Conservation (phyloP, 2,329 filamentous ascomycete genomes). For the Penicillium nordicum region DNA sequence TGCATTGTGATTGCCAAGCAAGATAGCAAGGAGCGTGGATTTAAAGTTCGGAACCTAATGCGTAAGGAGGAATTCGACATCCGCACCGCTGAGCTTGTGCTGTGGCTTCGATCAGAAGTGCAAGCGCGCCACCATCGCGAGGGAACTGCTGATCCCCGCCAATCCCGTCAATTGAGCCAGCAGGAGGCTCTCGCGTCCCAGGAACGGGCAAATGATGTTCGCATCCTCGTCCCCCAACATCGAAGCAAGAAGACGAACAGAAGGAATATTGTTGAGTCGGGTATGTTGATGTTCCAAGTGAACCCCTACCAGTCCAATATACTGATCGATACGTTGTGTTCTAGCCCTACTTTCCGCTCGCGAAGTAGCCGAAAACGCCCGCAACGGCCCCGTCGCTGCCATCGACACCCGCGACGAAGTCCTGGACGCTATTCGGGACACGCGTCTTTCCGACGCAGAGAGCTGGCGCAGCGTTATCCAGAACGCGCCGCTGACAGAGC, state of each 20-base stretch:
- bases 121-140: constrained; percentile 70
- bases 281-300: constrained; percentile 50
- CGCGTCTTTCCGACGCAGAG: constrained; percentile 73
- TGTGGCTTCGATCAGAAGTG: constrained; percentile 76
- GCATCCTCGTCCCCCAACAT: constrained; percentile 77
- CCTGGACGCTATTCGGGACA: constrained; percentile 71
- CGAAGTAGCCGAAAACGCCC: constrained; percentile 65
- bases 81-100: constrained; percentile 66
- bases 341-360: constrained; percentile 53
- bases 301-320: neutral
- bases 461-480: constrained; percentile 82
- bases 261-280: constrained; percentile 78
- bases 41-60: constrained; percentile 76
- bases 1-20: constrained; percentile 88
- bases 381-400: constrained; percentile 76
- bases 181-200: constrained; percentile 35
- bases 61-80: constrained; percentile 82
- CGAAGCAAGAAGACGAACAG: constrained; percentile 90
- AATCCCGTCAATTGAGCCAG: constrained; percentile 41
- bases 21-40: constrained; percentile 52
- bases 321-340: constrained; percentile 14
- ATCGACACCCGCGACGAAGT: constrained; percentile 85
- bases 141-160: constrained; percentile 43
- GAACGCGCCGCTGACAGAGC: constrained; percentile 69
- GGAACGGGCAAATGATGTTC: constrained; percentile 67